A percentile compares a stretch with the other conserved stretches of the same genome.
phyloP scores from a whole-genome alignment of 148 eudicot species.

The Chenopodium quinoa region DNA sequence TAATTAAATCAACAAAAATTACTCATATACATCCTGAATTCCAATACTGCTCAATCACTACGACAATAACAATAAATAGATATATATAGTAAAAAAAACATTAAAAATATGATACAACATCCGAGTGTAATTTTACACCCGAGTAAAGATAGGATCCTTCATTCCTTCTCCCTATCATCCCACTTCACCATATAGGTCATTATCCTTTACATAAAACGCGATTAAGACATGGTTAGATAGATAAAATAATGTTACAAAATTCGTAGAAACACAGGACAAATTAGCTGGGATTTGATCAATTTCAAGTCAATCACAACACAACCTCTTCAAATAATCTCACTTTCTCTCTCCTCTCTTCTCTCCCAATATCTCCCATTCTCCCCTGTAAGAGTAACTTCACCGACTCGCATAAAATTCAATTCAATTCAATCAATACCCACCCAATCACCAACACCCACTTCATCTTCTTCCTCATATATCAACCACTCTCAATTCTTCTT shows the following conservation, averaged over 20 bases:
- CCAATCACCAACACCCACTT: background rate
- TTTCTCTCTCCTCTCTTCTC: background rate
- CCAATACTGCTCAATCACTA: no score
- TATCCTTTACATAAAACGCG: no score
- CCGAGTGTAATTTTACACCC: no score
- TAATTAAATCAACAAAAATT: no score
- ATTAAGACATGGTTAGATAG: background rate
- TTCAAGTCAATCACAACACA: background rate
- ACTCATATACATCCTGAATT: no score
- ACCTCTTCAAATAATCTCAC: background rate
- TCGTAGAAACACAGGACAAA: background rate
- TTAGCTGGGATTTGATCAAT: no score
- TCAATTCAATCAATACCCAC: background rate
- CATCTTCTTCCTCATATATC: background rate
- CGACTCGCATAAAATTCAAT: slow-evolving; percentile 6
- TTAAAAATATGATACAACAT: no score
- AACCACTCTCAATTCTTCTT: background rate
- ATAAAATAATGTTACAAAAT: background rate
- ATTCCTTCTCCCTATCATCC: no score
- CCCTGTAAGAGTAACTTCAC: slow-evolving; percentile 5
- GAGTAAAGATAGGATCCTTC: no score
- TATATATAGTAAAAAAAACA: no score
- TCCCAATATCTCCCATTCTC: background rate
- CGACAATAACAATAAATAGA: no score
- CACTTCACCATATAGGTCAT: no score